phyloP scores from a whole-genome alignment of 495 filamentous ascomycete genomes.

The Talaromyces trachyspermus region DNA sequence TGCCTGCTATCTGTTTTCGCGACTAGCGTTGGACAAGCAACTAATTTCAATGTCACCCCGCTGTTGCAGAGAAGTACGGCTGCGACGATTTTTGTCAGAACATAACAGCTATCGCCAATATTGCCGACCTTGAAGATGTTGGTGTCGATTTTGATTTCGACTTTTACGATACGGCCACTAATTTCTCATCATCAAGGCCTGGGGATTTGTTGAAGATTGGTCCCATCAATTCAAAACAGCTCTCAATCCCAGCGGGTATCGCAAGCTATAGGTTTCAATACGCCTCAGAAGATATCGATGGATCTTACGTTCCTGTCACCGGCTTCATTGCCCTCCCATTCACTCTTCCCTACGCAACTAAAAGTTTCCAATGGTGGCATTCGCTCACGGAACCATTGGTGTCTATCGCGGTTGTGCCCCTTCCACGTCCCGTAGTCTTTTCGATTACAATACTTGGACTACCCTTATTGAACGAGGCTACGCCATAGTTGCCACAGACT shows the following conservation, averaged over 20 bases:
- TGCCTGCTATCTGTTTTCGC: too few relatives aligned
- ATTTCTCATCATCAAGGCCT: slow-evolving; percentile 9
- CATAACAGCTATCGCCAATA: background rate
- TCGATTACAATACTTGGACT: slow-evolving; percentile 26
- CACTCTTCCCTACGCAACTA: slow-evolving; percentile 12
- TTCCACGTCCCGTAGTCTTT: slow-evolving; percentile 30
- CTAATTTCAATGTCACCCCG: too few relatives aligned
- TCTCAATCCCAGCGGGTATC: slow-evolving; percentile 22
- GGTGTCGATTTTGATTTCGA: slow-evolving; percentile 8
- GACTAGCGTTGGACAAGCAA: too few relatives aligned
- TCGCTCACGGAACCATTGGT: slow-evolving; percentile 43
- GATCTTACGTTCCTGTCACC: slow-evolving; percentile 34
- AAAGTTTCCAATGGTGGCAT: slow-evolving; percentile 29
- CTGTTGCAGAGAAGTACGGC: background rate
- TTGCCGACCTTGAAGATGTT: background rate
- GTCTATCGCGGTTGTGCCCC: slow-evolving; percentile 28
- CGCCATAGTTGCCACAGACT: slow-evolving; percentile 44
- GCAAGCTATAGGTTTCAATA: slow-evolving; percentile 39
- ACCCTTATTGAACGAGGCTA: slow-evolving; percentile 38
- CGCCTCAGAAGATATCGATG: slow-evolving; percentile 31
- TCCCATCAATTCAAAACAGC: slow-evolving; percentile 15
- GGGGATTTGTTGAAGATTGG: slow-evolving; percentile 29
- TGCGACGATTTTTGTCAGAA: background rate
- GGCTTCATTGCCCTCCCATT: slow-evolving; percentile 43
- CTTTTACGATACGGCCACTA: slow-evolving; percentile 8